Evolutionary conservation across 805 yeast genomes (phyloP).

Genomic region (Tetrapisispora namnaoensis): DNA sequence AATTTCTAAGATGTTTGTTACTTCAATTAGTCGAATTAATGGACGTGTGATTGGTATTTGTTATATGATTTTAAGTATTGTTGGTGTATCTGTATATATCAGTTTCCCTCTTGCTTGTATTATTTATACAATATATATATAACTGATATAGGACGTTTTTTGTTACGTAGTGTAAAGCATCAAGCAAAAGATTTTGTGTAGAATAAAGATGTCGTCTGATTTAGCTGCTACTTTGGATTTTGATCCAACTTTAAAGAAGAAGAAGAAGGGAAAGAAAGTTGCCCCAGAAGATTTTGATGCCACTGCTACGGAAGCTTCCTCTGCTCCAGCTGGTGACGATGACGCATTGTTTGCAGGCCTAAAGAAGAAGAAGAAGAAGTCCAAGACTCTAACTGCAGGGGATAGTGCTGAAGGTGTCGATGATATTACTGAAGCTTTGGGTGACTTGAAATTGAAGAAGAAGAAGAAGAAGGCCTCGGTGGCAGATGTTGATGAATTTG

Average conservation of each 20-base stretch:
- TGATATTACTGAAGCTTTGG: conserved; percentile 50
- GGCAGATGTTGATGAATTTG: conserved; percentile 73
- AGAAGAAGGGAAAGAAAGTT: conserved; percentile 59
- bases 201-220: conserved; percentile 19
- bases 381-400: conserved; percentile 31
- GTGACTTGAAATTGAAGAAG: conserved; percentile 65
- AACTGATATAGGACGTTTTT: too few relatives aligned
- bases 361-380: conserved; percentile 79
- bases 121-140: too few relatives aligned
- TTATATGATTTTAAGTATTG: too few relatives aligned
- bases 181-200: not conserved
- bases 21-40: too few relatives aligned
- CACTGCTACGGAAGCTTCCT: conserved; percentile 24
- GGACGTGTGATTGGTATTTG: too few relatives aligned
- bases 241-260: conserved; percentile 68
- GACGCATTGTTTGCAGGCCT: conserved; percentile 72
- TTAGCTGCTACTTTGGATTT: conserved; percentile 43
- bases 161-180: not conserved
- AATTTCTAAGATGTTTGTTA: too few relatives aligned
- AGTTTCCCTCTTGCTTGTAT: too few relatives aligned
- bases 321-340: conserved; percentile 32
- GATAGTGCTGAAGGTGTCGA: conserved; percentile 34
- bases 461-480: conserved; percentile 69
- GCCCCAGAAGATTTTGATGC: conserved; percentile 30
- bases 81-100: too few relatives aligned